Base-by-base conservation (phyloP, 108 stramenopile species). In the Hondaea fermentalgiana region DNA sequence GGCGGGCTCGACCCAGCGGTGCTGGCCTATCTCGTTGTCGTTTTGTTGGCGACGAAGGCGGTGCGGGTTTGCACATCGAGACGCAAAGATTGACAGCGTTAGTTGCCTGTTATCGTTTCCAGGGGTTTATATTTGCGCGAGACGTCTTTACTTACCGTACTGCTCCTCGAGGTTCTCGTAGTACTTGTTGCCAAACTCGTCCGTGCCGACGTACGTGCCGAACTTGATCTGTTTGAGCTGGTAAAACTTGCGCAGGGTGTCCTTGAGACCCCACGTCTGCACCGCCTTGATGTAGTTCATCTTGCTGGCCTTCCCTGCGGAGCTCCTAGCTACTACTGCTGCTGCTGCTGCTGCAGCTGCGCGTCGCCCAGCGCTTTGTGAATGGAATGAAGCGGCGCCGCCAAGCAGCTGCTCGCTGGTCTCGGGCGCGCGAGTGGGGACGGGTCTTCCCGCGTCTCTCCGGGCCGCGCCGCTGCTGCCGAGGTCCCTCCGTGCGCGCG, bases 151-250 rank as follows among this genome's bases (percentile, higher is more conserved):
- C 64, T 69, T 69, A 69, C 64, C 64, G 64, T 69, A 69, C 64
- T 28, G 64, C 64, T 69, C 64, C 12, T 83, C 51, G 23, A 83
- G 28, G 76, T 83, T 83, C 4, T 83, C 76, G 76, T 21, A 83
- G 76, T 83, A 83, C 76, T 83, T 83, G 76, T 83, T 83, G 51
- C 76, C 76, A 53, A 53, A 53, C 76, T 83, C 76, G 28, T 83
- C 76, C 49, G 6, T 6, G n/a, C 76, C 76, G 25, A 53, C 51
- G 49, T 53, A 83, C 4, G 76, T 83, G 49, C 76, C 76, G 51
- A 83, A 83, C 76, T 83, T 83, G 5, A 83, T 83, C 45, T 83
- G 49, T 45, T 83, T 83, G 10, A 83, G 51, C 49, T 47, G 45
- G 76, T 53, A 83, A 12, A 83, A 12, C 51, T 23, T 83, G 43